Conservation (phyloP, 202 grass and related monocot genomes). For the Carex arenaria region DNA sequence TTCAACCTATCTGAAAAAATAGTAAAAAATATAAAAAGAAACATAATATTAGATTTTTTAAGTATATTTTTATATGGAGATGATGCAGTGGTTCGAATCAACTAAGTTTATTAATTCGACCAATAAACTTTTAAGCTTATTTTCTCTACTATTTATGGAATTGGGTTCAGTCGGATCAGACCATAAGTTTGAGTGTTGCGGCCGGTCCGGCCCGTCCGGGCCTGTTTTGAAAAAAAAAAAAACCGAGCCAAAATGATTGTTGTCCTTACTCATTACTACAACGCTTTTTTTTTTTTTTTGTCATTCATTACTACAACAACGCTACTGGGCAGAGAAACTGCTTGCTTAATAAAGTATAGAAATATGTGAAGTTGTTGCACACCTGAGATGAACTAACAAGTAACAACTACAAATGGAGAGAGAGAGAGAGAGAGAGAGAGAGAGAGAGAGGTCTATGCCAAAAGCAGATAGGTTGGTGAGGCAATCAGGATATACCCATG, state of each 20-base stretch:
- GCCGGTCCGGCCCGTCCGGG: not conserved
- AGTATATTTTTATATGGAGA: too few species aligned
- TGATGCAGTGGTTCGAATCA: too few species aligned
- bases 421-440: not conserved
- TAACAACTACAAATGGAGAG: not conserved
- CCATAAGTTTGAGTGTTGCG: not conserved
- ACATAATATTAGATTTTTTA: too few species aligned
- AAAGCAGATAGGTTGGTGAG: conserved; percentile 15
- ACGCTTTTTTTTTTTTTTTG: too few species aligned
- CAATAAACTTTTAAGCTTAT: too few species aligned
- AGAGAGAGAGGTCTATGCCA: not conserved
- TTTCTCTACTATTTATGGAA: not conserved
- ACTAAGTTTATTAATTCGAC: too few species aligned
- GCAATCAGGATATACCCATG: conserved; percentile 14
- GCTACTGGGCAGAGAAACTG: too few species aligned
- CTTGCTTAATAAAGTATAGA: not conserved
- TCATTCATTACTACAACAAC: not conserved
- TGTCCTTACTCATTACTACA: not conserved
- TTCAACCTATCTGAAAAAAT: too few species aligned
- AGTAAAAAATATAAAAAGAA: too few species aligned
- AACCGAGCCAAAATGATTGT: not conserved
- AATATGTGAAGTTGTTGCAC: not conserved
- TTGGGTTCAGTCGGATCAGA: not conserved
- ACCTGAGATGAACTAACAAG: not conserved
- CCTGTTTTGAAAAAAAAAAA: not conserved